Evolutionary conservation across 2,329 filamentous ascomycete genomes (phyloP).

Genomic region (Periconia digitata): DNA sequence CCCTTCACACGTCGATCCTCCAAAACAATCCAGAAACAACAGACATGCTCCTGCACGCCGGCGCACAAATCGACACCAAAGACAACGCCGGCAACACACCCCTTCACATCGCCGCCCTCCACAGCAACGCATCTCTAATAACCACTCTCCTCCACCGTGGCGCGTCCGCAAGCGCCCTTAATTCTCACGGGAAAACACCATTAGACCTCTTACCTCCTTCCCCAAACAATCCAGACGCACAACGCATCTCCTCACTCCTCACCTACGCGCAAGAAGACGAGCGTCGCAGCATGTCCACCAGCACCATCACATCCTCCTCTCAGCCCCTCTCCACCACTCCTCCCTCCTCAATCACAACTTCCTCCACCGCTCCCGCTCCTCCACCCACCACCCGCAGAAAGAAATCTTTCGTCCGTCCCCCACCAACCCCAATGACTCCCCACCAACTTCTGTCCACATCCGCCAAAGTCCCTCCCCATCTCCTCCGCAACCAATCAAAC

Average conservation of each 20-base stretch:
- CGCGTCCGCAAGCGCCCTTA: slow-evolving; percentile 17
- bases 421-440: neutral
- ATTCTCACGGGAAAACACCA: slow-evolving; percentile 12
- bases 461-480: neutral
- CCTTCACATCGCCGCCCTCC: slow-evolving; percentile 21
- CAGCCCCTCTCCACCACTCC: slow-evolving; percentile 5
- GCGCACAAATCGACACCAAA: slow-evolving; percentile 16
- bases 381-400: neutral
- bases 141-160: slow-evolving; percentile 19
- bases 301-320: neutral
- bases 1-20: slow-evolving; percentile 24
- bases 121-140: slow-evolving; percentile 18
- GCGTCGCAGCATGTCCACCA: neutral
- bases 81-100: slow-evolving; percentile 23
- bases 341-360: slow-evolving; percentile 6
- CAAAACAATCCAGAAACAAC: slow-evolving; percentile 23
- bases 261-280: slow-evolving; percentile 21
- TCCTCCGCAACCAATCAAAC: neutral
- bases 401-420: neutral
- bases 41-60: slow-evolving; percentile 18
- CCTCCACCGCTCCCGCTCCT: neutral
- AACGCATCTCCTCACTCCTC: slow-evolving; percentile 22
- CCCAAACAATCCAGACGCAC: slow-evolving; percentile 18
- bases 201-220: slow-evolving; percentile 13
- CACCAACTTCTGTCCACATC: neutral